Conservation (phyloP, 345 rosid species). For the Pugionium dolabratum region DNA sequence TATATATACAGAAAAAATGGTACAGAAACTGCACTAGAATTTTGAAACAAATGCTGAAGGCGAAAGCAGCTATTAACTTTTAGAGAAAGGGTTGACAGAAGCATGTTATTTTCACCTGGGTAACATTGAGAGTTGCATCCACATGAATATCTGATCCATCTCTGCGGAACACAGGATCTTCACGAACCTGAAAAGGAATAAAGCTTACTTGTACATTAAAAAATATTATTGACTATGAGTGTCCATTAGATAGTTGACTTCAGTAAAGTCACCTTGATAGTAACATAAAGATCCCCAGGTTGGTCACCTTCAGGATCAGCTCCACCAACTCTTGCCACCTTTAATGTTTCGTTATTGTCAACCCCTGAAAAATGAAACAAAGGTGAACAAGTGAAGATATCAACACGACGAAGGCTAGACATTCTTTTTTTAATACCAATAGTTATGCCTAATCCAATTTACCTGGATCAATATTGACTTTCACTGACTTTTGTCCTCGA, state of each 20-base stretch:
- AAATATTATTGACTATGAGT: constrained; percentile 1
- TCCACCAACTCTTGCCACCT: constrained; percentile 80
- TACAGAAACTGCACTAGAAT: background rate
- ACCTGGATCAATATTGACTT: constrained; percentile 88
- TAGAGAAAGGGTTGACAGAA: constrained; percentile 8
- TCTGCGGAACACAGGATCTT: constrained; percentile 96
- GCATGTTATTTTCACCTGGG: constrained; percentile 59
- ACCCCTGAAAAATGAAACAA: constrained; percentile 57
- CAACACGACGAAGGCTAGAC: background rate
- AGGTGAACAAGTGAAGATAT: constrained; percentile 16
- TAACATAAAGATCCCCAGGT: constrained; percentile 90
- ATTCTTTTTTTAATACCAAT: background rate
- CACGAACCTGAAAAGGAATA: constrained; percentile 60
- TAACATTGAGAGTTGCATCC: constrained; percentile 70
- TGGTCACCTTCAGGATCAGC: constrained; percentile 95
- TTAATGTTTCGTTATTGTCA: constrained; percentile 70
- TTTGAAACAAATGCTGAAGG: constrained; percentile 5
- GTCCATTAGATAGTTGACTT: constrained; percentile 6
- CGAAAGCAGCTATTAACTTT: background rate
- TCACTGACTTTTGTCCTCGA: constrained; percentile 77
- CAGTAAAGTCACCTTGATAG: constrained; percentile 60
- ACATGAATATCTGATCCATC: constrained; percentile 90
- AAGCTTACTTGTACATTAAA: constrained; percentile 1
- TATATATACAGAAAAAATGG: background rate
- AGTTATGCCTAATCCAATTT: constrained; percentile 9